Base-by-base conservation (phyloP, 2,329 filamentous ascomycete genomes). In the Ophiostoma ips region DNA sequence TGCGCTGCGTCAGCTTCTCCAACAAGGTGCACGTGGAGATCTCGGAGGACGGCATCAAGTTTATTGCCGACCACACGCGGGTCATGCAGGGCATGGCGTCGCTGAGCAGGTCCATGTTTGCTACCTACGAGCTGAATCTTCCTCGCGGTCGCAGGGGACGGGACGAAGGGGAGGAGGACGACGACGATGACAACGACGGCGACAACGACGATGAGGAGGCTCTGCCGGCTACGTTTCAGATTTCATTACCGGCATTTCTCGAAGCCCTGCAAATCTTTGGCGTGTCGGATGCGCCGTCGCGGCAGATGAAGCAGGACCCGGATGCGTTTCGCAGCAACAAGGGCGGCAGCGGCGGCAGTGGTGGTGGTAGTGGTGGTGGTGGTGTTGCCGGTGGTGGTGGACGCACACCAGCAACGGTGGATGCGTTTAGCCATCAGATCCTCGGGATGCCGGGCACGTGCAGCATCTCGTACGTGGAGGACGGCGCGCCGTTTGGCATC, bases 221-320 rank as follows among this genome's bases (percentile, higher is more conserved):
- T 1, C 64, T 70, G 4, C 72, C 86, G 8, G 33, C 48, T 3
- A 77, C 76, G 48, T 98, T 98, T 62, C 83, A 94, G 62, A 83
- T 96, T 56, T 92, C 88, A 2, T 76, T 98, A 9, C 75, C 83
- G 5, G 86, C 90, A 16, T 76, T 98, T 3, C 77, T 98, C 49
- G 92, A 96, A 67, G 94, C 90, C 0, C 74, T 98, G 8, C 90
- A 95, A 61, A 96, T 98, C 46, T 94, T 98, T 60, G 87, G 87
- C 46, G 80, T 89, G n/a, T 77, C 89, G 43, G 84, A 86, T 56
- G 72, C 79, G 13, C 70, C 77, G 6, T 71, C 69, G 37, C 75
- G 76, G 55, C 69, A 75, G 46, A 70, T 74, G 47, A 80, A 75
- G 58, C 68, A 73, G 7, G 78, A 81, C 12, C 68, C 73, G 52